Percentiles rank a stretch among this genome's conserved stretches.
phyloP scores from a whole-genome alignment of 306 rosid genomes.

The Castanopsis chinensis region DNA sequence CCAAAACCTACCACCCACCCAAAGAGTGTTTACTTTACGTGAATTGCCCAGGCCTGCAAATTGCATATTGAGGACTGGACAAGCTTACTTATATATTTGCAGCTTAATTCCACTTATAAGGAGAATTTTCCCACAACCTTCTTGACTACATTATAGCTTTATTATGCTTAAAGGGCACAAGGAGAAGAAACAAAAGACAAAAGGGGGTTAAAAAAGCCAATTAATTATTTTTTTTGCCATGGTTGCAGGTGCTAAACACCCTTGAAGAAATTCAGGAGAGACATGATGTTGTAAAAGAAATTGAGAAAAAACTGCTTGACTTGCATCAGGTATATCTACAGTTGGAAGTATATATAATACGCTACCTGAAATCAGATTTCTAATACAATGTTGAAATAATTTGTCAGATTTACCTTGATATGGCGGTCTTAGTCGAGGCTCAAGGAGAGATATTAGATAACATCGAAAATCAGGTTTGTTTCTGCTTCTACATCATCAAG shows the following conservation, averaged over 20 bases:
- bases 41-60: neutral
- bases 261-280: conserved; percentile 97
- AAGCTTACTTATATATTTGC: neutral
- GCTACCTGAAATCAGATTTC: conserved; percentile 3
- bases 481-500: conserved; percentile 10
- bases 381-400: conserved; percentile 8
- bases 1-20: no score
- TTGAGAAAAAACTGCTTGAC: conserved; percentile 91
- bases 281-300: conserved; percentile 86
- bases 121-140: neutral
- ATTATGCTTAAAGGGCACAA: neutral
- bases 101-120: neutral
- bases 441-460: conserved; percentile 89
- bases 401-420: conserved; percentile 82
- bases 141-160: neutral
- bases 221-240: neutral
- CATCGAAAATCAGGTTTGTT: conserved; percentile 92
- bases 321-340: conserved; percentile 74
- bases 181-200: neutral
- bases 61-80: neutral
- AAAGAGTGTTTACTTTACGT: no score
- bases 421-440: conserved; percentile 95
- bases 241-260: conserved; percentile 69
- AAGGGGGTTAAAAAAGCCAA: neutral
- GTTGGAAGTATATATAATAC: neutral